phyloP scores from a whole-genome alignment of 768 basidiomycete genomes.

The Pulveroboletus sp. region DNA sequence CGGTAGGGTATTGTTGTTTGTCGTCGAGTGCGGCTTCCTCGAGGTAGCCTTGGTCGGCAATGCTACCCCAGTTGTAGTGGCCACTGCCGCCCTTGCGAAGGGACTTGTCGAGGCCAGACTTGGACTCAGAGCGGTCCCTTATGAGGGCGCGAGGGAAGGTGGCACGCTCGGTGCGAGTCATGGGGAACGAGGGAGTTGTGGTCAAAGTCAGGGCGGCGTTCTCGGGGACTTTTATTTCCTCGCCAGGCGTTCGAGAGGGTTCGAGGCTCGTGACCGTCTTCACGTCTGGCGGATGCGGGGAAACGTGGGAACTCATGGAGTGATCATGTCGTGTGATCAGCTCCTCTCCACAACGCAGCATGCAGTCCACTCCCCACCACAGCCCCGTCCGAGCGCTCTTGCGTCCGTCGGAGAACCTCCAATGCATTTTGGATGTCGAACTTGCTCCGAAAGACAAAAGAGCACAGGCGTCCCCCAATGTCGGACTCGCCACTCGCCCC shows the following conservation, averaged over 20 bases:
- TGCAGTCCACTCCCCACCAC: slow-evolving; percentile 4
- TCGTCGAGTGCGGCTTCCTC: slow-evolving; percentile 58
- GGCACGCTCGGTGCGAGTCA: slow-evolving; percentile 80
- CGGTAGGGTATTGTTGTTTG: slow-evolving; percentile 44
- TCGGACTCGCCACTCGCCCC: not conserved
- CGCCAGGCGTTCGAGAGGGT: not conserved
- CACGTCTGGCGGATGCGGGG: slow-evolving; percentile 11
- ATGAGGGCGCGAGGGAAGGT: slow-evolving; percentile 63
- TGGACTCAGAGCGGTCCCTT: slow-evolving; percentile 76
- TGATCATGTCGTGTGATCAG: slow-evolving; percentile 9
- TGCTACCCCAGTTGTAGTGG: slow-evolving; percentile 79
- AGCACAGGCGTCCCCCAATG: not conserved
- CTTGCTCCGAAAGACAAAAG: slow-evolving; percentile 5
- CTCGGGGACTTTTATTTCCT: slow-evolving; percentile 19
- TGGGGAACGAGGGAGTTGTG: slow-evolving; percentile 29
- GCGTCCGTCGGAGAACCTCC: slow-evolving; percentile 43
- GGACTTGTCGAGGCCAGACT: slow-evolving; percentile 67
- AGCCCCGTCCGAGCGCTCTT: slow-evolving; percentile 23
- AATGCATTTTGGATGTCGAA: slow-evolving; percentile 40
- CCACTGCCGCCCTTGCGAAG: slow-evolving; percentile 78
- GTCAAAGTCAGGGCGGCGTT: not conserved
- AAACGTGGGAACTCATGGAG: slow-evolving; percentile 24
- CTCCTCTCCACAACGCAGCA: not conserved
- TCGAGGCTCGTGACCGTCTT: no score
- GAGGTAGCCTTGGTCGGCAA: slow-evolving; percentile 56